These are phyloP conservation scores for Amanita exitialis DNA, from an alignment of 768 basidiomycete genomes.

Conservation along the genomic window DNA sequence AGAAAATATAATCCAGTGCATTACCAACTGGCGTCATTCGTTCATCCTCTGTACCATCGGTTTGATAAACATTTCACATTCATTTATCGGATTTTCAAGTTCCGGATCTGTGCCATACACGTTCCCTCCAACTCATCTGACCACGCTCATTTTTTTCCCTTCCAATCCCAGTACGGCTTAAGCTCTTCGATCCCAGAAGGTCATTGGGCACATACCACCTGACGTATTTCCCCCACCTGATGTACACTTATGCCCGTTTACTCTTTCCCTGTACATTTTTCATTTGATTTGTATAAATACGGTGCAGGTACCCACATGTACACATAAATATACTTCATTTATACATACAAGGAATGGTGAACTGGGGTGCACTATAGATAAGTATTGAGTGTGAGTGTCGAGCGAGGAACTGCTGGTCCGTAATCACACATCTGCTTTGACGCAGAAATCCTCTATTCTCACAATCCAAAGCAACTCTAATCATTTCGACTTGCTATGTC, in stretches of 20 bases:
- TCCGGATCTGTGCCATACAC: neutral
- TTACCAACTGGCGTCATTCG: neutral
- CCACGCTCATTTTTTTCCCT: neutral
- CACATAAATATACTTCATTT: neutral
- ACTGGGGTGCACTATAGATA: too few species aligned
- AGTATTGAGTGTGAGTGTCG: too few species aligned
- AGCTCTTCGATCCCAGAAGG: neutral
- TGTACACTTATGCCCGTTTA: neutral
- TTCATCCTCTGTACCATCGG: slow-evolving; percentile 3
- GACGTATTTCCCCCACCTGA: neutral
- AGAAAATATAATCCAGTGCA: neutral
- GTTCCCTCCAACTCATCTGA: neutral
- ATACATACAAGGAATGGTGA: neutral
- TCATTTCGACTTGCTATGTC: neutral
- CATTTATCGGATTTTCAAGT: neutral
- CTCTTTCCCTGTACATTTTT: neutral
- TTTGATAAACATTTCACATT: neutral
- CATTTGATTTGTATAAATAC: neutral
- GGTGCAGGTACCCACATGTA: neutral
- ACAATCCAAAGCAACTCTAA: neutral
- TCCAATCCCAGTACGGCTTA: neutral
- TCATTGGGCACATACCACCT: neutral
- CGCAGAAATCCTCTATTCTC: neutral
- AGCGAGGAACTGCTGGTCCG: too few species aligned
- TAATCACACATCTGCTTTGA: neutral